Conservation (phyloP, 352 stramenopile species). For the Pythium biforme region DNA sequence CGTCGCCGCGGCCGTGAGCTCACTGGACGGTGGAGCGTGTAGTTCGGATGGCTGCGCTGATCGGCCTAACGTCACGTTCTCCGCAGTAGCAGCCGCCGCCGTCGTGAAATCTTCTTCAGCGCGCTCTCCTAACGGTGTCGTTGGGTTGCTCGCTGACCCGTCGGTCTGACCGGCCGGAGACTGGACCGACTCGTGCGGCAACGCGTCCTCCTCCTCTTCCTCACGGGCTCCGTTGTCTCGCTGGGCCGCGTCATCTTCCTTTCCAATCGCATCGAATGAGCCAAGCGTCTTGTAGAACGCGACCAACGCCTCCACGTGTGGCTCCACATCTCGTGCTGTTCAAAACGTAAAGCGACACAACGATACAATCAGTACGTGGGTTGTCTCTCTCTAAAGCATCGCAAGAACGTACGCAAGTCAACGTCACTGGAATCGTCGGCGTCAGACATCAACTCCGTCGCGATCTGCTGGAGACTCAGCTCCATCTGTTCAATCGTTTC, state of each 20-base stretch:
- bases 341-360: neutral
- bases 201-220: neutral
- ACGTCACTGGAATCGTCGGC: neutral
- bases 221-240: neutral
- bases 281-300: constrained; percentile 15
- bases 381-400: neutral
- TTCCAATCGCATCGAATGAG: neutral
- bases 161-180: constrained; percentile 22
- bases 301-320: neutral
- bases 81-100: neutral
- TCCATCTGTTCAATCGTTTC: constrained; percentile 3
- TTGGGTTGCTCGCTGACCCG: constrained; percentile 14
- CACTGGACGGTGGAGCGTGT: neutral
- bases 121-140: constrained; percentile 14
- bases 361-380: neutral
- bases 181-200: neutral
- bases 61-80: neutral
- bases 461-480: neutral
- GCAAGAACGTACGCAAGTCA: constrained; percentile 1
- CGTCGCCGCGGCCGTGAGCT: neutral
- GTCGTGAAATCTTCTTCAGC: neutral
- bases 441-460: neutral
- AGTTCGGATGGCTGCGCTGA: neutral
- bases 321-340: constrained; percentile 6
- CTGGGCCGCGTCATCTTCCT: neutral